Evolutionary conservation across 768 basidiomycete species (phyloP), one percentile per base, ranked within the genome.

Genomic region (Serendipita indica): DNA sequence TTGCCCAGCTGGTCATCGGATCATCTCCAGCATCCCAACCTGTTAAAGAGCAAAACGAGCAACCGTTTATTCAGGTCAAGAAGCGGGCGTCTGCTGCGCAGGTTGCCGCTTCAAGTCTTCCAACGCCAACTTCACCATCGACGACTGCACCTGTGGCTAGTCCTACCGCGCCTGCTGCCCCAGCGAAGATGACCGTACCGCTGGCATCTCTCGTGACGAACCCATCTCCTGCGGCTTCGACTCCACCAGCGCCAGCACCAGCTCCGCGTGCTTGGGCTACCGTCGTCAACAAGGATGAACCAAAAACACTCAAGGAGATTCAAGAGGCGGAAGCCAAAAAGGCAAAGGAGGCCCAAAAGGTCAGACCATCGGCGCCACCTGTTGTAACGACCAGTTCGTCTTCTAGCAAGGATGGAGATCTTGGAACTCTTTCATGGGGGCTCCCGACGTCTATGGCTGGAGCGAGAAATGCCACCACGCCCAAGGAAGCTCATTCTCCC

Each of bases 251-350:
- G 5, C 28, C 62, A n/a, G 54, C 65, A 27, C 71, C 68, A 34
- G 58, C 71, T 14, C 84, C 83, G 64, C 71, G 77, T 41, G 78
- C 80, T 14, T 87, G 86, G 83, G 73, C 76, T 18, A 79, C 78
- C 61, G 83, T 83, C 33, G 83, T 87, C 37, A 86, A 87, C 13
- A 72, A 72, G 35, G 80, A 80, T 69, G 82, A 81, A 67, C 68
- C 73, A 45, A 75, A 64, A 5, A 89, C 87, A 62, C 72, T 99
- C 34, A 83, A 92, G 58, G 91, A 98, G 60, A 99, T 99, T 45
- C 96, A 99, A 69, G 91, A 96, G 64, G 83, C 85, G 2, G 96
- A 99, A 70, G 80, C 79, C 5, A 89, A 81, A 71, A 84, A 83
- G 65, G 75, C 79, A 1, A 91, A 89, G 64, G 81, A 72, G 39